Evolutionary conservation across 768 basidiomycete species (phyloP).

Genomic region (Pulveroboletus sp.): DNA sequence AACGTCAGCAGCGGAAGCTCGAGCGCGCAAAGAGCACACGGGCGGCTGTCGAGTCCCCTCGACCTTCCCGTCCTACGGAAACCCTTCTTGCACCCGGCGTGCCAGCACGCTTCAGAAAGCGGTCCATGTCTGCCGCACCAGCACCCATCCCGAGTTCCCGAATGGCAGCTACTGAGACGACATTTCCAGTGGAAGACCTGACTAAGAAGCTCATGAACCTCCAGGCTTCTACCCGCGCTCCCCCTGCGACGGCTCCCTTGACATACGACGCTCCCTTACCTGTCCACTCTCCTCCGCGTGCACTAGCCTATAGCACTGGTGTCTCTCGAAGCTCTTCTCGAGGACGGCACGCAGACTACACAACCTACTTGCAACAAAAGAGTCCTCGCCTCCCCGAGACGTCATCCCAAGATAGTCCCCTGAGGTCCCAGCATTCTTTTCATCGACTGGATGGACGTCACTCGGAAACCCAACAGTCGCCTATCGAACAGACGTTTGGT

Average conservation of each 20-base stretch:
- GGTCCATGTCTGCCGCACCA: conserved; percentile 28
- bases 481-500: conserved; percentile 27
- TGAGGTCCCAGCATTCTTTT: conserved; percentile 60
- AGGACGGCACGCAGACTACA: conserved; percentile 12
- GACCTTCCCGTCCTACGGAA: conserved; percentile 15
- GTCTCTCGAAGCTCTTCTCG: conserved; percentile 24
- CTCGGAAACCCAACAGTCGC: conserved; percentile 34
- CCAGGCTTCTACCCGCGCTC: conserved; percentile 30
- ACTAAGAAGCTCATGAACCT: conserved; percentile 53
- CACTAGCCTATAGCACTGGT: conserved; percentile 4
- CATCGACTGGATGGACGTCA: conserved; percentile 43
- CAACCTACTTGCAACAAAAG: conserved; percentile 18
- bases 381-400: conserved; percentile 18
- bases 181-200: conserved; percentile 59
- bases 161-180: conserved; percentile 33
- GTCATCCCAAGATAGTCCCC: conserved; percentile 20
- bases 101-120: conserved; percentile 37
- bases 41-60: conserved; percentile 16
- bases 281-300: conserved; percentile 9
- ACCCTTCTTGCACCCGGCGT: conserved; percentile 30
- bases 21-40: conserved; percentile 38
- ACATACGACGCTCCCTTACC: conserved; percentile 9
- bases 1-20: conserved; percentile 54
- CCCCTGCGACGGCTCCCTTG: conserved; percentile 10
- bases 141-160: conserved; percentile 21